Evolutionary conservation across 2,329 filamentous ascomycete species (phyloP).

Genomic region (Colletotrichum sp.): DNA sequence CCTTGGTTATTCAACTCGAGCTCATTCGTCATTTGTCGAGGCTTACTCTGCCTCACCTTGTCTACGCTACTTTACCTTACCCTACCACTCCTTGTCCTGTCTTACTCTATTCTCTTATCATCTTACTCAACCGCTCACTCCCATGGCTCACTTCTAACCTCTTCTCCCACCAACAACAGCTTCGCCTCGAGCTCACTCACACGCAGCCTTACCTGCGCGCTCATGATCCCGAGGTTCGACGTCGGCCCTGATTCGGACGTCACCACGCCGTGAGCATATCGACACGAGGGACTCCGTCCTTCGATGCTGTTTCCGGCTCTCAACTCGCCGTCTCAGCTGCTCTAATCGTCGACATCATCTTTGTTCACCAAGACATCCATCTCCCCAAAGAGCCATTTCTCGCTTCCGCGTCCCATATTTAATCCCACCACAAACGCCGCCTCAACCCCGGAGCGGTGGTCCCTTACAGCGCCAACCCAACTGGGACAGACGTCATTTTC

Average conservation of each 20-base stretch:
- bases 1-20: neutral
- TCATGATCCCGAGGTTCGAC: neutral
- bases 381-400: neutral
- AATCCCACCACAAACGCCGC: neutral
- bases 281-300: neutral
- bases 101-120: neutral
- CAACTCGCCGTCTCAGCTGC: neutral
- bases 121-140: neutral
- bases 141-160: neutral
- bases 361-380: neutral
- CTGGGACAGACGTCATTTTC: constrained; percentile 10
- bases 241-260: neutral
- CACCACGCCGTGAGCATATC: neutral
- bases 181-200: neutral
- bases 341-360: neutral
- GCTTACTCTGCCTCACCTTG: neutral
- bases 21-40: neutral
- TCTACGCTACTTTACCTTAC: neutral
- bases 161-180: neutral
- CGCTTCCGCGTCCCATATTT: constrained; percentile 9
- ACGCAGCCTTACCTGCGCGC: neutral
- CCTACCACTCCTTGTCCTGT: neutral
- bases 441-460: neutral
- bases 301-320: constrained; percentile 1
- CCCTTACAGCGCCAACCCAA: neutral